A percentile compares a stretch with the other conserved stretches of the same genome.
Evolutionary conservation across 2,329 filamentous ascomycete species (phyloP).

Genomic region (Aspergillus hiratsukae): DNA sequence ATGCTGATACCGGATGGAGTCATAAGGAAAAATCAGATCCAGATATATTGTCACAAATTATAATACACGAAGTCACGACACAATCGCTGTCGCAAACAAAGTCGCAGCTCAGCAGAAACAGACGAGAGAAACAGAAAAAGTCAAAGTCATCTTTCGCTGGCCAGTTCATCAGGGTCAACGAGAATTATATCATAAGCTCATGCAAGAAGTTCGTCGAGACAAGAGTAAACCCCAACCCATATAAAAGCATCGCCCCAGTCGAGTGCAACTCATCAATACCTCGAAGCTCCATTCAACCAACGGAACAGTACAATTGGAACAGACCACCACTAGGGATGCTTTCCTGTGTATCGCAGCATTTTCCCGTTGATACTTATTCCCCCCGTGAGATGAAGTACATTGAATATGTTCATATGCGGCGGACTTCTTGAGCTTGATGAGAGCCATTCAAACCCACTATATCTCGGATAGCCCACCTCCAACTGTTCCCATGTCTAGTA

Average conservation of each 20-base stretch:
- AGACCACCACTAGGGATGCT: background rate
- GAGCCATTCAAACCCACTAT: constrained; percentile 33
- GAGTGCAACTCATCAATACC: background rate
- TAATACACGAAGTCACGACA: background rate
- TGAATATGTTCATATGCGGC: background rate
- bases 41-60: background rate
- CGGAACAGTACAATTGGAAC: background rate
- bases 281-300: background rate
- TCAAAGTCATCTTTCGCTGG: constrained; percentile 9
- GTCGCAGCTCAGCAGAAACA: background rate
- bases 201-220: background rate
- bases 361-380: background rate
- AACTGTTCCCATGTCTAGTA: constrained; percentile 48
- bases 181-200: constrained; percentile 9
- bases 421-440: constrained; percentile 5
- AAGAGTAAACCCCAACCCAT: background rate
- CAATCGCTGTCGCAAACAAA: background rate
- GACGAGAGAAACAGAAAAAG: constrained; percentile 16
- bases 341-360: background rate
- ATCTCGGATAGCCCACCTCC: constrained; percentile 69
- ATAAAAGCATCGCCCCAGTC: background rate
- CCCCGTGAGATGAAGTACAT: background rate
- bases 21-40: background rate
- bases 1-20: background rate
- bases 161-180: constrained; percentile 6